A percentile compares a stretch with the other conserved stretches of the same genome.
Evolutionary conservation across 805 yeast genomes (phyloP).

Genomic region (Pichia exigua): DNA sequence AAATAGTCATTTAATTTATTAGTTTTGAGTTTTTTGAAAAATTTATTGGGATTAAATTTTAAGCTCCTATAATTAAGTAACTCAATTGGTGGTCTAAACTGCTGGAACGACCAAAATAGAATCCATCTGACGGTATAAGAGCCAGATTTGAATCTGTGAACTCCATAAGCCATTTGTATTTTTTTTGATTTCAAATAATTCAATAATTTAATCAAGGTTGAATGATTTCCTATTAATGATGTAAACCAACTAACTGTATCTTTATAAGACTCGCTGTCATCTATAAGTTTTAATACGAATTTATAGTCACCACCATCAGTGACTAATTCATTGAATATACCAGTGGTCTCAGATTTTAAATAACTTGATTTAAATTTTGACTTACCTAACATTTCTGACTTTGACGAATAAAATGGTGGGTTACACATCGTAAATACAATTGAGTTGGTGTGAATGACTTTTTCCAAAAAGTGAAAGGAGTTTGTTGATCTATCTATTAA

Average conservation of each 20-base stretch:
- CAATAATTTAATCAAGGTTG: slow-evolving; percentile 6
- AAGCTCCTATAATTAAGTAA: slow-evolving; percentile 6
- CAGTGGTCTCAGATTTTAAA: slow-evolving; percentile 21
- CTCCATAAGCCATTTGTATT: slow-evolving; percentile 19
- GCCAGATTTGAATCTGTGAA: slow-evolving; percentile 26
- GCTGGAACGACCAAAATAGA: slow-evolving; percentile 30
- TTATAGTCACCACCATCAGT: slow-evolving; percentile 40
- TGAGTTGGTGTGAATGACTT: slow-evolving; percentile 3
- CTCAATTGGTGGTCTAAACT: slow-evolving; percentile 10
- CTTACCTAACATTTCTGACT: slow-evolving; percentile 26
- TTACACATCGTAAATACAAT: slow-evolving; percentile 37
- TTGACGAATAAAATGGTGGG: slow-evolving; percentile 43
- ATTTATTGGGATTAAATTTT: neutral
- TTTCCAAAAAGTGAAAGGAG: neutral
- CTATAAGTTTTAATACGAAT: slow-evolving; percentile 26
- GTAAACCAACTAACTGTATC: slow-evolving; percentile 10
- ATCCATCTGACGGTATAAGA: slow-evolving; percentile 30
- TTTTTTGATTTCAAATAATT: neutral
- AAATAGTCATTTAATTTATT: neutral
- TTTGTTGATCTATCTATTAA: slow-evolving; percentile 5
- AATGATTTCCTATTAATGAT: slow-evolving; percentile 10
- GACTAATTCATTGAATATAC: slow-evolving; percentile 31
- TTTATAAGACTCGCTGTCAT: slow-evolving; percentile 9
- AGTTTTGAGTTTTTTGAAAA: neutral
- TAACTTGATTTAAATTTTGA: slow-evolving; percentile 18